Base-by-base conservation (phyloP, 2,329 filamentous ascomycete species). In the Ascochyta clinopodiicola region DNA sequence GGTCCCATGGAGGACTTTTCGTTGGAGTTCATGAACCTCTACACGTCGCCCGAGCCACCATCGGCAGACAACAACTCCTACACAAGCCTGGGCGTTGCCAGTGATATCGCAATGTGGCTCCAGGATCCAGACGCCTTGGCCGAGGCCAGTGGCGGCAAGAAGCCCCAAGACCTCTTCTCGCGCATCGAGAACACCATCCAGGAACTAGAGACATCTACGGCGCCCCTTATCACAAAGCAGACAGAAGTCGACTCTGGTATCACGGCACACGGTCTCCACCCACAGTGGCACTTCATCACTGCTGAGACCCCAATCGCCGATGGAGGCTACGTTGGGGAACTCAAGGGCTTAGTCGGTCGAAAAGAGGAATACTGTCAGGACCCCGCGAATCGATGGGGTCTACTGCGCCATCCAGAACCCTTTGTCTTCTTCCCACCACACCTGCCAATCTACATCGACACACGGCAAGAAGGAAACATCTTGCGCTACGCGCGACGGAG, bases 361-460 rank as follows among this genome's bases (percentile, higher is more conserved):
- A 78, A 76, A 62, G 74, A 78, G 34, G 79, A 82, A 25, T 82
- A 82, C 68, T 76, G 74, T 46, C 62, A 73, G 13, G 78, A 81
- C 44, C 73, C 76, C 22, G 60, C 71, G 10, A 81, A 81, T 49
- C 75, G 80, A 54, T 82, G 81, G 81, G 67, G 75, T 5, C 64
- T 73, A 5, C 61, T 82, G 40, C 77, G 77, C 51, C 81, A 83
- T 60, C 80, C 81, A 2, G 80, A 81, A 62, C 81, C 80, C 4
- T 82, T 82, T 60, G 80, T 83, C 43, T 83, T 83, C 73, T 81
- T 98, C 75, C 93, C 96, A 68, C 91, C 92, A 1, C 84, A 88
- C 55, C 85, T 98, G 8, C 94, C 94, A 0, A 84, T 99, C 12
- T 96, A 93, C 77, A 95, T 99, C 68, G 95, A 97, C 75, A 95